Evolutionary conservation across 1,139 yeast genomes (phyloP), one percentile per base, ranked within the genome.

Genomic region (Lipomyces yarrowii): DNA sequence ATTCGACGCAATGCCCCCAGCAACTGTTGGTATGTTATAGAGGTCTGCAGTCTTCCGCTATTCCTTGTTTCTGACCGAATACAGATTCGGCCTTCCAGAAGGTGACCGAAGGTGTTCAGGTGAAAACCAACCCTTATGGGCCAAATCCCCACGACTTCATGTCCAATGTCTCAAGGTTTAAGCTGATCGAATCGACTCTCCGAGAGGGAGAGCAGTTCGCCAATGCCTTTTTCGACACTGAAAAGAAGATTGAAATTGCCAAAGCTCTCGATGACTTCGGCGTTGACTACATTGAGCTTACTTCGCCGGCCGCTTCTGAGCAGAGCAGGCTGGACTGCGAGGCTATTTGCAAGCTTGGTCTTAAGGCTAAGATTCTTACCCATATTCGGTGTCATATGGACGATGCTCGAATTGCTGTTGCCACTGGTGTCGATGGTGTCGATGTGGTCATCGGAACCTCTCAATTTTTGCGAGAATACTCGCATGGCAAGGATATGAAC

Each of bases 181-280:
- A 93, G 83, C 82, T 94, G 74, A 94, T 94, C 75, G 99, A 94
- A 81, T 91, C 97, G 26, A 94, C 98, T 39, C 84, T 94, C 71
- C 88, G 98, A 84, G 99, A 94, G 81, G 98, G 99, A 78, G 99
- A 94, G 81, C 99, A 94, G 79, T 94, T 94, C 78, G 98, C 98
- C 76, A 94, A 93, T 77, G 97, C 99, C 11, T 94, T 93, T 80
- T 94, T 94, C 82, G 83, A 87, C 74, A 92, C 98, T 59, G 98
- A 90, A 77, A 94, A 91, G 84, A 94, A 94, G 83, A 93, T 94
- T 72, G 98, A 93, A 79, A 94, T 94, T 71, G 99, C 99, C 74
- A 93, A 89, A 83, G 98, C 98, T 21, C 83, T 94, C 71, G 98
- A 93, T 78, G 98, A 93, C 76, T 94, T 94, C 76, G 99, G 99